These are phyloP conservation scores for Agrocybe praecox DNA, from an alignment of 768 basidiomycete species.

Conservation along the genomic window DNA sequence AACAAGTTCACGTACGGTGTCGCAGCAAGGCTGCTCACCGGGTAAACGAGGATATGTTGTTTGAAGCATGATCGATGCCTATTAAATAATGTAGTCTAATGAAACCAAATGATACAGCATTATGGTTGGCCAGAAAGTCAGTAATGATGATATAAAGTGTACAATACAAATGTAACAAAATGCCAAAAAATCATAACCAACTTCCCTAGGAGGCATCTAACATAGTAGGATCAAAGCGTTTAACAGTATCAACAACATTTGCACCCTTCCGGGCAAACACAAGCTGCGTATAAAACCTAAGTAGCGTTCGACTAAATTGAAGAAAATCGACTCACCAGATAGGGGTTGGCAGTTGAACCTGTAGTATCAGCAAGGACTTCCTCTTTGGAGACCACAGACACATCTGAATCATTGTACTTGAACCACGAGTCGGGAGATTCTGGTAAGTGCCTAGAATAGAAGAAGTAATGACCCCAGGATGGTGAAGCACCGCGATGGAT, in stretches of 20 bases:
- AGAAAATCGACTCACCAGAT: constrained; percentile 57
- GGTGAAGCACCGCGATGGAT: constrained; percentile 90
- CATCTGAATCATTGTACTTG: constrained; percentile 94
- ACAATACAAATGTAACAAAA: constrained; percentile 19
- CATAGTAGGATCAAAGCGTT: constrained; percentile 52
- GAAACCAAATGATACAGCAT: constrained; percentile 7
- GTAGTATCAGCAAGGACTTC: constrained; percentile 91
- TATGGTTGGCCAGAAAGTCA: not conserved
- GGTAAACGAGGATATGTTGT: too few relatives aligned
- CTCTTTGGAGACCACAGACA: constrained; percentile 72
- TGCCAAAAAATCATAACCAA: constrained; percentile 11
- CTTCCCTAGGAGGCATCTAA: constrained; percentile 18
- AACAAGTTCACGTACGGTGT: too few relatives aligned
- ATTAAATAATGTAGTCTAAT: constrained; percentile 5
- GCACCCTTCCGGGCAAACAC: constrained; percentile 83
- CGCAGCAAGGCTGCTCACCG: too few relatives aligned
- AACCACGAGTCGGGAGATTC: constrained; percentile 84
- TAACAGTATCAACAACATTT: constrained; percentile 81
- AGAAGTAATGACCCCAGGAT: constrained; percentile 94
- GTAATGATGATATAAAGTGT: constrained; percentile 11
- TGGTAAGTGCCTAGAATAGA: constrained; percentile 89
- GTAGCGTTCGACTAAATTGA: not conserved
- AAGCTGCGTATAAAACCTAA: constrained; percentile 46
- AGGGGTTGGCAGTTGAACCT: constrained; percentile 89
- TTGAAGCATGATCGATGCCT: not conserved